These are phyloP conservation scores for Solanum hybrid DNA, from an alignment of 305 asterid genomes.

Conservation along the genomic window DNA sequence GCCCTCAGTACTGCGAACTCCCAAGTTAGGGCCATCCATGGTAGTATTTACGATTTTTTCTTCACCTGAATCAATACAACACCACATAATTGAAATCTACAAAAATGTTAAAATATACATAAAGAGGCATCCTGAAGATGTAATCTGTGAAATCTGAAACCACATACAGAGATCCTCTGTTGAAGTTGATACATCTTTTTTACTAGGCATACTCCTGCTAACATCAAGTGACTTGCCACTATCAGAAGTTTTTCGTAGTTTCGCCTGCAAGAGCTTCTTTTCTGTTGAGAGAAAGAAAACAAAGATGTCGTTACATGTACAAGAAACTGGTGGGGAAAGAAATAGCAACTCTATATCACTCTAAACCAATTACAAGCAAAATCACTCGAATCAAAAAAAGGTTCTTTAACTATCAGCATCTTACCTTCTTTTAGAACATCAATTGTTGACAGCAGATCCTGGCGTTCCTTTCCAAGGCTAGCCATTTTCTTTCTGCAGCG, in stretches of 20 bases:
- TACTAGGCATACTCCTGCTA: conserved; percentile 33
- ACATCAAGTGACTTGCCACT: conserved; percentile 46
- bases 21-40: conserved; percentile 26
- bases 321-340: neutral
- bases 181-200: conserved; percentile 67
- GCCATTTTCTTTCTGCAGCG: conserved; percentile 58
- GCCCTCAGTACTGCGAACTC: conserved; percentile 22
- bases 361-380: neutral
- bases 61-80: conserved; percentile 21
- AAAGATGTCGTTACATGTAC: neutral
- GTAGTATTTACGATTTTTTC: conserved; percentile 21
- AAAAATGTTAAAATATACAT: neutral
- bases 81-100: conserved; percentile 10
- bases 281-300: conserved; percentile 33
- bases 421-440: conserved; percentile 89
- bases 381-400: neutral
- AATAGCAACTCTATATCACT: neutral
- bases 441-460: conserved; percentile 75
- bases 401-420: neutral
- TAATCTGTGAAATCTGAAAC: conserved; percentile 1
- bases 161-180: conserved; percentile 84
- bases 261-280: conserved; percentile 76
- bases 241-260: conserved; percentile 64
- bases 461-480: conserved; percentile 80
- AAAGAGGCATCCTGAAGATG: neutral